Percentiles rank a stretch among this genome's conserved stretches.
phyloP scores from a whole-genome alignment of 1,139 yeast genomes.

The Pichia terricola region DNA sequence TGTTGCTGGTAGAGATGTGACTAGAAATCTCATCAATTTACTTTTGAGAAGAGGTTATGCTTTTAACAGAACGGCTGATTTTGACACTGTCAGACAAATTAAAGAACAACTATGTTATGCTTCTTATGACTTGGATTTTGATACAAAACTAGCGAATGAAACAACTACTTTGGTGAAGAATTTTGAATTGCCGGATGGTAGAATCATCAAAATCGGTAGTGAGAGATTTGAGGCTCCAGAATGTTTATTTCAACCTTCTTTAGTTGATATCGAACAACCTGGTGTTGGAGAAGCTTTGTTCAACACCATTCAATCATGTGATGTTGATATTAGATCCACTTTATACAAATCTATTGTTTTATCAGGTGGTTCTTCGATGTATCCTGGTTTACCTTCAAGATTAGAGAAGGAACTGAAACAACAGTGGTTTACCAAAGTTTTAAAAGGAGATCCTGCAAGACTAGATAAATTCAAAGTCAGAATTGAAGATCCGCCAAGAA shows the following conservation, averaged over 20 bases:
- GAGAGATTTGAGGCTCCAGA: conserved; percentile 98
- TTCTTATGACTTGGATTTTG: conserved; percentile 86
- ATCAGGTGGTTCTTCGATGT: conserved; percentile 89
- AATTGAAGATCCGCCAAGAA: conserved; percentile 98
- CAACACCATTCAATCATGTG: conserved; percentile 90
- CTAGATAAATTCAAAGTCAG: conserved; percentile 88
- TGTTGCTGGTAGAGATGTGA: conserved; percentile 97
- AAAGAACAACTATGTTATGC: conserved; percentile 95
- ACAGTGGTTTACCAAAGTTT: conserved; percentile 84
- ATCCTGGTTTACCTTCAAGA: conserved; percentile 95
- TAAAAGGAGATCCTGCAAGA: conserved; percentile 80
- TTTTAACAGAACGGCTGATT: conserved; percentile 95
- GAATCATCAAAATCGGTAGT: conserved; percentile 86
- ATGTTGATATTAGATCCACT: conserved; percentile 83
- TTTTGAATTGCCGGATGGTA: conserved; percentile 93
- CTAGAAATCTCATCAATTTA: conserved; percentile 83
- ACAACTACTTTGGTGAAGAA: conserved; percentile 88
- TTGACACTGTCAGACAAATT: conserved; percentile 95
- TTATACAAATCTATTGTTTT: conserved; percentile 80
- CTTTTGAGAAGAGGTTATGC: conserved; percentile 95
- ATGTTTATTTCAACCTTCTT: conserved; percentile 91
- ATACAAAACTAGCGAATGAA: conserved; percentile 78
- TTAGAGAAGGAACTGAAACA: conserved; percentile 94
- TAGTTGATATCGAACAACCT: conserved; percentile 96
- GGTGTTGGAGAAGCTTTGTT: conserved; percentile 91